These are phyloP conservation scores for Globisporangium emineosum DNA, from an alignment of 352 stramenopile genomes.

Conservation along the genomic window DNA sequence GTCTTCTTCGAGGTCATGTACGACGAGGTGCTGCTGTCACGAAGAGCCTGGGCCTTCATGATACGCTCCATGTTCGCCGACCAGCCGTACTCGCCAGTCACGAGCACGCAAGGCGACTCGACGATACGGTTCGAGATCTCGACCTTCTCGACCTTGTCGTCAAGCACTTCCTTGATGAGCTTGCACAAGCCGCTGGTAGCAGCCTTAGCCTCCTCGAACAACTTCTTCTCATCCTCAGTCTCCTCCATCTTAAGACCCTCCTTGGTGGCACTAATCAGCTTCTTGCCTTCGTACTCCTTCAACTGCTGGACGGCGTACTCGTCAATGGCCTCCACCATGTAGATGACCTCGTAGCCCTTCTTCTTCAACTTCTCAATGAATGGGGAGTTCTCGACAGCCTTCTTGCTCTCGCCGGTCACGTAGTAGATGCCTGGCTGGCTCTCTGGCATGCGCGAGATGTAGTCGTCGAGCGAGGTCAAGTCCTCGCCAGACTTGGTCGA, in stretches of 20 bases:
- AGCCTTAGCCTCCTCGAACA: conserved; percentile 98
- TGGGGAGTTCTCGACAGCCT: conserved; percentile 98
- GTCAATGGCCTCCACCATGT: conserved; percentile 99
- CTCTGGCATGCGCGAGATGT: conserved; percentile 96
- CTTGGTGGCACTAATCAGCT: conserved; percentile 98
- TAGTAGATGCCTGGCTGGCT: conserved; percentile 99
- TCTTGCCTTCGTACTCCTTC: conserved; percentile 99
- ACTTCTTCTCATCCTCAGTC: conserved; percentile 97
- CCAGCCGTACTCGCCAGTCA: conserved; percentile 99
- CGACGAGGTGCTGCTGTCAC: conserved; percentile 94
- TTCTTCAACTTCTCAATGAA: conserved; percentile 99
- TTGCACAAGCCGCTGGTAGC: conserved; percentile 98
- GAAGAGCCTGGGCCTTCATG: conserved; percentile 99
- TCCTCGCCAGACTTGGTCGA: conserved; percentile 98
- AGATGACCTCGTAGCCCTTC: conserved; percentile 99
- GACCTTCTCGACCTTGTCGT: conserved; percentile 99
- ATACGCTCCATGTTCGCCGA: conserved; percentile 99
- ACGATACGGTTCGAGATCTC: conserved; percentile 98
- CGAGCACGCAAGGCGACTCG: conserved; percentile 97
- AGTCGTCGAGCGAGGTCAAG: conserved; percentile 97
- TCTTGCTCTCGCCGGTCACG: conserved; percentile 99
- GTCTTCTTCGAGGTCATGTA: conserved; percentile 99
- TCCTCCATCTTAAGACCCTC: conserved; percentile 97
- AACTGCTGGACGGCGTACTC: conserved; percentile 99
- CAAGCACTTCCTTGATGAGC: conserved; percentile 99